These are phyloP conservation scores for Fusarium sororula DNA, from an alignment of 2,329 filamentous ascomycete genomes.

Conservation along the genomic window DNA sequence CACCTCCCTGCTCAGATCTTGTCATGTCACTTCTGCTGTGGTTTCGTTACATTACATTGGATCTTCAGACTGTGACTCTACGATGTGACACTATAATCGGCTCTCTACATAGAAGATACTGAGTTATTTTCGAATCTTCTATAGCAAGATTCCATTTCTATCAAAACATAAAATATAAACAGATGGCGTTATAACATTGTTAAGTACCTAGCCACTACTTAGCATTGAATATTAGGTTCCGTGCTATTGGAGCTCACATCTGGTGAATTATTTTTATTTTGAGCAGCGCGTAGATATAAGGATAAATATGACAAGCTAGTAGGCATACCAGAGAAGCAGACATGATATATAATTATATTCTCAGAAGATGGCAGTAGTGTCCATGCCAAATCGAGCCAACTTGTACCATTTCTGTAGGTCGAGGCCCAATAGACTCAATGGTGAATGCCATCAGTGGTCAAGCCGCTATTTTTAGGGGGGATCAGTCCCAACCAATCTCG, in stretches of 20 bases:
- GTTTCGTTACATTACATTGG: not conserved
- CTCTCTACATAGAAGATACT: accelerated
- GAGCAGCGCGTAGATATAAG: not conserved
- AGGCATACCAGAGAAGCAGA: not conserved
- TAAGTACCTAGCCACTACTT: not conserved
- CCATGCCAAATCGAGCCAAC: not conserved
- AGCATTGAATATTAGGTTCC: not conserved
- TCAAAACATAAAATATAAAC: not conserved
- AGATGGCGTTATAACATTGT: too few species aligned
- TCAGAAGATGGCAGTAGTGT: not conserved
- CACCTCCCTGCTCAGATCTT: not conserved
- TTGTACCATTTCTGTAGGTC: not conserved
- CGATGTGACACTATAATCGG: not conserved
- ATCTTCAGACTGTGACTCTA: not conserved
- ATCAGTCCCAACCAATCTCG: not conserved
- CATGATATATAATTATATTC: not conserved
- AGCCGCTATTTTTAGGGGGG: not conserved
- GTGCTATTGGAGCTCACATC: not conserved
- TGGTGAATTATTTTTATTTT: not conserved
- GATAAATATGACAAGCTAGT: too few species aligned
- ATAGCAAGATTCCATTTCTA: not conserved
- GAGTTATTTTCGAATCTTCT: not conserved
- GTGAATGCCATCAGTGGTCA: not conserved
- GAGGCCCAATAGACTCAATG: not conserved
- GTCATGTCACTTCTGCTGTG: not conserved